phyloP scores from a whole-genome alignment of 2,329 filamentous ascomycete species.

The Fusarium mangiferae region DNA sequence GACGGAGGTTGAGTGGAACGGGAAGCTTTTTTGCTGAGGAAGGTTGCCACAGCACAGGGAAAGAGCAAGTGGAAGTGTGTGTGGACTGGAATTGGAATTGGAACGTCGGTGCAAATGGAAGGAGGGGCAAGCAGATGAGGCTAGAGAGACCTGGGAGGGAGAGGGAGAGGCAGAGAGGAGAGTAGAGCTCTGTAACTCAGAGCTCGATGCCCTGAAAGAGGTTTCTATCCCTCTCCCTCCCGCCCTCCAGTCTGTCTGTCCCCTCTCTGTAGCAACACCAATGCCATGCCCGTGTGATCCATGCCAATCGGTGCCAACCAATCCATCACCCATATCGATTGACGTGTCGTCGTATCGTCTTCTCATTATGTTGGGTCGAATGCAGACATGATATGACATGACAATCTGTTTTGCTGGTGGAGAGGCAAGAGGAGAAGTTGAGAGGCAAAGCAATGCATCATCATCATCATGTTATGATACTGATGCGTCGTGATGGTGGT shows the following conservation, averaged over 20 bases:
- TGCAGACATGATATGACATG: conserved; percentile 17
- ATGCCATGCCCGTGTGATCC: neutral
- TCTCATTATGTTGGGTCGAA: conserved; percentile 6
- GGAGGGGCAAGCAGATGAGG: conserved; percentile 19
- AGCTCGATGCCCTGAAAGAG: neutral
- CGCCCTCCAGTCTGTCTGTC: neutral
- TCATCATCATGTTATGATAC: conserved; percentile 15
- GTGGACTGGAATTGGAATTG: neutral
- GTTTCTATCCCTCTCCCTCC: neutral
- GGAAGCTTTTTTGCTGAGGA: conserved; percentile 11
- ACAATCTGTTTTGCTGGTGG: neutral
- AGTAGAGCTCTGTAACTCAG: conserved; percentile 1
- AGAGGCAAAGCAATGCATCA: conserved; percentile 3
- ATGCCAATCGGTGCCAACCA: neutral
- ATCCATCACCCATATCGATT: conserved; percentile 7
- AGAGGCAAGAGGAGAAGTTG: neutral
- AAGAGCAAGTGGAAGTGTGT: neutral
- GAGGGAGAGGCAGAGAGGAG: neutral
- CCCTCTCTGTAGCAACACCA: neutral
- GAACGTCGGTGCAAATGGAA: conserved; percentile 9
- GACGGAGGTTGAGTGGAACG: conserved; percentile 23
- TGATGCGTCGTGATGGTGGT: conserved; percentile 8
- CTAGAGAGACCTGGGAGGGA: neutral
- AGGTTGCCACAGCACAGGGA: conserved; percentile 15
- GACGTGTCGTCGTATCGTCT: conserved; percentile 29